Evolutionary conservation across 306 rosid species (phyloP), one percentile per base, ranked within the genome.

Genomic region (Oemleria cerasiformis): DNA sequence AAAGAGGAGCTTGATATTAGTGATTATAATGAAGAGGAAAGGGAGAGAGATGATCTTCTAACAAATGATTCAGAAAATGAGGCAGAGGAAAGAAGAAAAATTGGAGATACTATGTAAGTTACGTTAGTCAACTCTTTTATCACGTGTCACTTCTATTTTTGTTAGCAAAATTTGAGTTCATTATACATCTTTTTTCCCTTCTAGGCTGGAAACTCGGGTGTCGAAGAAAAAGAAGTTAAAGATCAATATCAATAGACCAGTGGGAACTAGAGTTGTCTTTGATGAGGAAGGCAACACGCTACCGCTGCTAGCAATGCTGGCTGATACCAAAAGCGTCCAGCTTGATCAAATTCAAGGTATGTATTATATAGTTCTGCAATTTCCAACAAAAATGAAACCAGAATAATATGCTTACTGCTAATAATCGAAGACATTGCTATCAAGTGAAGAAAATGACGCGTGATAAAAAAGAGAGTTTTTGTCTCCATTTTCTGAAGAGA

Each of bases 281-380:
- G 99, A 94, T 13, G 99, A 94, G 21, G 95, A 94, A 21, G 95
- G 96, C 67, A 83, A 91, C 80, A 72, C 87, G 54, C 82, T 91
- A 67, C 83, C 89, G 23, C 98, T 97, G 3, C 82, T 93, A 59
- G 97, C 94, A 3, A 83, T 82, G 84, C 65, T 91, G 50, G 95
- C 98, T 40, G 89, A 84, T 68, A 78, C 76, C 9, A 79, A 74
- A 59, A 59, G 65, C 64, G 88, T 78, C 65, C 25, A 70, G 63
- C 82, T 86, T 65, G 98, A 94, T 79, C 84, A 57, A 56, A 60
- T 70, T 55, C 64, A 84, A 74, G 95, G 98, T 89, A 79, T 71
- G 64, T 47, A 48, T 16, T 17, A 43, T 30, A 41, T 30, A 57
- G 15, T 50, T 78, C 75, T 56, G 49, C 42, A 13, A 45, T 66